Base-by-base conservation (phyloP, 192 early-diverging fungal genomes). In the Mortierella antarctica region DNA sequence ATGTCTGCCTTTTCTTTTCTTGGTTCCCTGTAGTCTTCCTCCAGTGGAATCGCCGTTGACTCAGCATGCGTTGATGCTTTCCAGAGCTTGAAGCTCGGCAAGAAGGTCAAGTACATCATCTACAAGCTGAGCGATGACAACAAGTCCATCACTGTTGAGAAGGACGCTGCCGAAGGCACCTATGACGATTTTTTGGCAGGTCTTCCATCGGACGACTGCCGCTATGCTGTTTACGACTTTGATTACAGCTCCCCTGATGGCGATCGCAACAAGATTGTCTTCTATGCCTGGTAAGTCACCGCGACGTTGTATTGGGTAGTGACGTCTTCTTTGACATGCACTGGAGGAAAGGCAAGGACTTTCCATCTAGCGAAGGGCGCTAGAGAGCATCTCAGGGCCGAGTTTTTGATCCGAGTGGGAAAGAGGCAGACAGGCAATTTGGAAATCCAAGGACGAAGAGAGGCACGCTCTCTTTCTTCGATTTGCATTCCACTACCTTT, bases 221-320 rank as follows among this genome's bases (percentile, higher is more conserved):
- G 95, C 67, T 98, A 93, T 73, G 94, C 91, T 62, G 91, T 97
- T 12, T 97, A 93, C 72, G 96, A 98, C 83, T 92, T 97, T 81
- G 89, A 94, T 49, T 97, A 88, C 77, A 78, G 84, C 57, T 88
- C 87, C 53, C 55, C 89, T 13, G 91, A 86, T 11, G 94, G 94
- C 52, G 69, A 75, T 48, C 88, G 94, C 84, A 94, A 90, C 88
- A 96, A 96, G 89, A 88, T 98, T 62, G 80, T 95, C 60, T 98
- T 98, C 70, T 91, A 82, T 70, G 57, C 91, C 57, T 98, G 96
- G 95, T 95, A 87, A 57, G 88, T 61, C 42, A 63, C 13, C 6
- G 31, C 31, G 31, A 2, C 31, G 31, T 31, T 31, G 31, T 31
- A 31, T 31, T 31, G 31, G 31, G 3, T 31, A 31, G 31, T 31